Evolutionary conservation across 1,139 yeast genomes (phyloP).

Genomic region (Saccharomycopsis phalli): DNA sequence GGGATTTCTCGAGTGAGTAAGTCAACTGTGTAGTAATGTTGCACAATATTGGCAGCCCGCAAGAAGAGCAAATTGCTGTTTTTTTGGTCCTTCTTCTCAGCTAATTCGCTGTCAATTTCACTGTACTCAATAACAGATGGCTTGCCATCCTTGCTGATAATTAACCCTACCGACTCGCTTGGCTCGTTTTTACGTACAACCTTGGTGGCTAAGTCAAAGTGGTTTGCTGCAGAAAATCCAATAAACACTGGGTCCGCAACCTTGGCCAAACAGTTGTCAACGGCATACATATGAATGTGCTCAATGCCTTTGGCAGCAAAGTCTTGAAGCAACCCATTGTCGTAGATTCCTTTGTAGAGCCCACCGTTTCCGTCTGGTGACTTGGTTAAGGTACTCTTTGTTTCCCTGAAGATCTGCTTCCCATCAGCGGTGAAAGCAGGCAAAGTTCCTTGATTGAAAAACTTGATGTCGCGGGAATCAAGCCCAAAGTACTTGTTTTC

Average conservation of each 20-base stretch:
- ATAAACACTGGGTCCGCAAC: constrained; percentile 92
- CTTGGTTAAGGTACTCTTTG: constrained; percentile 50
- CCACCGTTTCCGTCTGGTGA: constrained; percentile 99
- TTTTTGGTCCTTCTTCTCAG: constrained; percentile 48
- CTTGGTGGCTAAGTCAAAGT: constrained; percentile 79
- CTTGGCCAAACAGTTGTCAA: constrained; percentile 84
- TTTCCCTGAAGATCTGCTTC: constrained; percentile 53
- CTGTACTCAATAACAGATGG: constrained; percentile 96
- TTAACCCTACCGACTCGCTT: constrained; percentile 81
- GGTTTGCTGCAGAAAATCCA: constrained; percentile 68
- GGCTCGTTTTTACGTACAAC: constrained; percentile 92
- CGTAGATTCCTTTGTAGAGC: constrained; percentile 71
- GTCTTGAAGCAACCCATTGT: constrained; percentile 60
- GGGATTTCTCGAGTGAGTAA: constrained; percentile 54
- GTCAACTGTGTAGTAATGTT: constrained; percentile 84
- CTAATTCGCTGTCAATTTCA: constrained; percentile 71
- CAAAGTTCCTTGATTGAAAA: constrained; percentile 91
- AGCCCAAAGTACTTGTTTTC: constrained; percentile 65
- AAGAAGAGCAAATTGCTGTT: constrained; percentile 52
- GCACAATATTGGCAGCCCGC: constrained; percentile 95
- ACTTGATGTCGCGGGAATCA: constrained; percentile 45
- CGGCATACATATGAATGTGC: constrained; percentile 95
- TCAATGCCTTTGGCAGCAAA: constrained; percentile 61
- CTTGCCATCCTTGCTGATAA: constrained; percentile 59
- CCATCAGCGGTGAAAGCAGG: constrained; percentile 83